These are phyloP conservation scores for Schrenkiella parvula DNA, from an alignment of 345 rosid genomes.

Conservation along the genomic window DNA sequence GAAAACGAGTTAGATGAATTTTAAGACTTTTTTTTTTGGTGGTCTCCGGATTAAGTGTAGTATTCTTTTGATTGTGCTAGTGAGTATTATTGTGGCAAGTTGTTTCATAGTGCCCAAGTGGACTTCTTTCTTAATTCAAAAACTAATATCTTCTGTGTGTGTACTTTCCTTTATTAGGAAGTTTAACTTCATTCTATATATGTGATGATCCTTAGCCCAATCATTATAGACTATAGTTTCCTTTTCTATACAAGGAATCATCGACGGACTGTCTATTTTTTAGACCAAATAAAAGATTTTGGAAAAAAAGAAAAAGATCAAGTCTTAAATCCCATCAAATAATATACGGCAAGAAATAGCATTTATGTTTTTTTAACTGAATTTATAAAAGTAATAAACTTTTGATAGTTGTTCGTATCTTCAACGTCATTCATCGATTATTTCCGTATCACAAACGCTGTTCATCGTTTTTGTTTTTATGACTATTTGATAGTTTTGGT, in stretches of 20 bases:
- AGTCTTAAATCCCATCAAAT: not conserved
- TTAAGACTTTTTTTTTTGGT: not conserved
- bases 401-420: too few relatives aligned
- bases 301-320: too few relatives aligned
- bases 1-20: not conserved
- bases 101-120: slow-evolving; percentile 29
- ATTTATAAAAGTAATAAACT: too few relatives aligned
- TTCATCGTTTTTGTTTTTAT: too few relatives aligned
- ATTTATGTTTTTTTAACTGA: too few relatives aligned
- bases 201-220: slow-evolving; percentile 2
- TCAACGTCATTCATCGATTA: too few relatives aligned
- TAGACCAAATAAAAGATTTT: not conserved
- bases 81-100: slow-evolving; percentile 7
- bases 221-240: not conserved
- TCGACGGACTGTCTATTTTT: not conserved
- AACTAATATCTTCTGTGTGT: not conserved
- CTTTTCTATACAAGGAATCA: not conserved
- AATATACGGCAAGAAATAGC: not conserved
- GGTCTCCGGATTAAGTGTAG: not conserved
- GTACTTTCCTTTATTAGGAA: slow-evolving; percentile 5
- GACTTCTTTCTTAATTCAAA: not conserved
- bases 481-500: too few relatives aligned
- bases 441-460: too few relatives aligned
- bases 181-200: not conserved
- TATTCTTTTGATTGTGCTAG: not conserved